These are phyloP conservation scores for Kurtzmaniella quercitrusa DNA, from an alignment of 1,139 yeast species.

Conservation along the genomic window DNA sequence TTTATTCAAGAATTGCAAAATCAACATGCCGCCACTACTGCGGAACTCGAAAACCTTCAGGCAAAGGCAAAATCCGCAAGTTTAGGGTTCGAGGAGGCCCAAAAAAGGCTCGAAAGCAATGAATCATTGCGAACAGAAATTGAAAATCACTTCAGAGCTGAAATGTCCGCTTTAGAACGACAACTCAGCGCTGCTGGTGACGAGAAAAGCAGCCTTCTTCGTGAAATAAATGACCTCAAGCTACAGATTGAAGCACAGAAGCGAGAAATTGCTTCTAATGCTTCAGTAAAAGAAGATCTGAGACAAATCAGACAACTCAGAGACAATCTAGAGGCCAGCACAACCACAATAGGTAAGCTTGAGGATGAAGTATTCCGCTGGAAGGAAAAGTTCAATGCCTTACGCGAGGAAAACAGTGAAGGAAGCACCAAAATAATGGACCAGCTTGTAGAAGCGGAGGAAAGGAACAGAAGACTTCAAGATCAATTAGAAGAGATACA, in stretches of 20 bases:
- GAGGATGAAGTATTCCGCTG: slow-evolving; percentile 1
- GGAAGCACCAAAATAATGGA: slow-evolving; percentile 5
- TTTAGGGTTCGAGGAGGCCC: slow-evolving; percentile 4
- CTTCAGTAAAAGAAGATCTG: neutral
- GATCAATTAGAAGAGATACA: neutral
- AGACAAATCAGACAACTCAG: neutral
- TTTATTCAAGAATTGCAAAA: slow-evolving; percentile 9
- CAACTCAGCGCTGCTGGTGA: neutral
- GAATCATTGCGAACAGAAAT: slow-evolving; percentile 7
- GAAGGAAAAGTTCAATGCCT: neutral
- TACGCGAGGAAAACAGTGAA: slow-evolving; percentile 8
- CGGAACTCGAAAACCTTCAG: slow-evolving; percentile 3
- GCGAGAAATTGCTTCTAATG: neutral
- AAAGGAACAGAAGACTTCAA: neutral
- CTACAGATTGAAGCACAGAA: neutral
- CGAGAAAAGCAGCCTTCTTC: slow-evolving; percentile 4
- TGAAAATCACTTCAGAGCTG: neutral
- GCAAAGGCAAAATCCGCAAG: slow-evolving; percentile 4
- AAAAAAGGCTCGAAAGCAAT: slow-evolving; percentile 7
- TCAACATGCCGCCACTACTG: slow-evolving; percentile 2
- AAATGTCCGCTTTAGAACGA: neutral
- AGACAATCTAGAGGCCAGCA: neutral
- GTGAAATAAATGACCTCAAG: neutral
- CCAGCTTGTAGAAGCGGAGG: neutral
- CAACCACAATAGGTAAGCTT: neutral